Evolutionary conservation across 371 early-diverging fungal genomes (phyloP), one percentile per base, ranked within the genome.

Genomic region (Chytridium lagenaria): DNA sequence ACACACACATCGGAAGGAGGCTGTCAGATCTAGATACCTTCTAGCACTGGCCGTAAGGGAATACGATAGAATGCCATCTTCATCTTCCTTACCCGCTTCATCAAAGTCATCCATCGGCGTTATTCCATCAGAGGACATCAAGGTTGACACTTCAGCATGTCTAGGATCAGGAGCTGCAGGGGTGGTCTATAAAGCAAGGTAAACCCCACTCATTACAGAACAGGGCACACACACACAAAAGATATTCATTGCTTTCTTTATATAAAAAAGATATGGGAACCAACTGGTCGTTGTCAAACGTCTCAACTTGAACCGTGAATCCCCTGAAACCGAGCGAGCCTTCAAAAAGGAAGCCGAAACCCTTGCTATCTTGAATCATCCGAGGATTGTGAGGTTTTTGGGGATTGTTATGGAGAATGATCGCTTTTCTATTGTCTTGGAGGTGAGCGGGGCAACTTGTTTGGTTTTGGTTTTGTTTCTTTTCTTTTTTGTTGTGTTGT

Each of bases 361-460:
- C n/a, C 23, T 52, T 7, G 55, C 55, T 5, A 26, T 7, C 5
- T n/a, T 52, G n/a, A 52, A 52, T 52, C 55, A 52, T 52, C 55
- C 55, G 16, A 52, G 55, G 55, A 52, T 52, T 26, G 55, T 52
- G n/a, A 52, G n/a, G 55, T 52, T 52, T 26, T 52, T n/a, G 12
- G 55, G 55, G n/a, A n/a, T 52, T 5, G 12, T 23, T 10, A 5
- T 52, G 55, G 55, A 52, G 12, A 26, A 52, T n/a, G 55, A 26
- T 7, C 7, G 55, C 5, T 52, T 5, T 26, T n/a, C n/a, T 23
- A 52, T 52, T 52, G 55, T 52, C 16, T 23, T 52, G 7, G 55
- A 52, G 55, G 44, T 44, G 44, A 19, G n/a, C n/a, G n/a, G n/a
- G n/a, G n/a, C n/a, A n/a, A n/a, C n/a, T n/a, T n/a, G 55, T 52